Percentiles rank a stretch among this genome's conserved stretches.
Conservation (phyloP, 2,329 filamentous ascomycete genomes). For the Fusarium sp. region DNA sequence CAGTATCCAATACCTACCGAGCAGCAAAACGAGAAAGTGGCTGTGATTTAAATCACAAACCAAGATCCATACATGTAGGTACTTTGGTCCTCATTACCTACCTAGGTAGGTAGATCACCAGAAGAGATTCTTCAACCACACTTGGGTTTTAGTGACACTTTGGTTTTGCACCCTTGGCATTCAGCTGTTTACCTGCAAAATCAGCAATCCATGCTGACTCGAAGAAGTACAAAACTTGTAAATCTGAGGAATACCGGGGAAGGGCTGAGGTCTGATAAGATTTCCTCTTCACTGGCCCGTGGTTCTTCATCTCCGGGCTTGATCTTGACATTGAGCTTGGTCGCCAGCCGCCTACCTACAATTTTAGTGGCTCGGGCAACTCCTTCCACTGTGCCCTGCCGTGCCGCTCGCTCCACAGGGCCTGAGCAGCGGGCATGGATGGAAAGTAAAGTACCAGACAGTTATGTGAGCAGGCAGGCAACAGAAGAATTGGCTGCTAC, state of each 20-base stretch:
- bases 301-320: neutral
- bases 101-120: neutral
- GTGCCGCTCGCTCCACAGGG: conserved; percentile 19
- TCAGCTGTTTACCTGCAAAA: neutral
- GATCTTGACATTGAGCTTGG: neutral
- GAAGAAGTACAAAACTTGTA: neutral
- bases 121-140: neutral
- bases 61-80: neutral
- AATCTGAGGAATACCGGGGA: neutral
- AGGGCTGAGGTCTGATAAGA: neutral
- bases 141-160: neutral
- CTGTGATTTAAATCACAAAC: neutral
- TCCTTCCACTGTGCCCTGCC: conserved; percentile 30
- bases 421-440: neutral
- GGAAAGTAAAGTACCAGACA: neutral
- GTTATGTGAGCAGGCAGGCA: neutral
- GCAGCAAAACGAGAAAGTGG: neutral
- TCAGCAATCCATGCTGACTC: neutral
- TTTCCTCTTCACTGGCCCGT: conserved; percentile 21
- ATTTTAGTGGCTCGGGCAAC: conserved; percentile 24
- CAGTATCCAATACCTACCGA: neutral
- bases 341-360: conserved; percentile 3
- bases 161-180: neutral
- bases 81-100: neutral
- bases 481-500: neutral